These are phyloP conservation scores for Podila verticillata DNA, from an alignment of 192 early-diverging fungal genomes.

Conservation along the genomic window DNA sequence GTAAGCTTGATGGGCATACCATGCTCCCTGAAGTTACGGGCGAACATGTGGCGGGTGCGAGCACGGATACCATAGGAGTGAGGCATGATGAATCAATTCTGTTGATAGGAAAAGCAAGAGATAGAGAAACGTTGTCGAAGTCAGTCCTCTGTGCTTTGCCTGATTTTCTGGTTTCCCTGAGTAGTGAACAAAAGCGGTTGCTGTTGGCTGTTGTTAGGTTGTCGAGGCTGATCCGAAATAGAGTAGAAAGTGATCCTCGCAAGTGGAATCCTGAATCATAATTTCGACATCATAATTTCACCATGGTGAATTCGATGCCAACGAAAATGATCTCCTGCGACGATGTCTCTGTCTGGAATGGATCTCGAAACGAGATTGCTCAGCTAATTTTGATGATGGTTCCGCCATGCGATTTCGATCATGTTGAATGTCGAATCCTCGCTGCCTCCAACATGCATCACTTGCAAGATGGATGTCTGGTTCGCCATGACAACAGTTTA, in stretches of 20 bases:
- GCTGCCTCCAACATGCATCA: neutral
- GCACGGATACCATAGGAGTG: slow-evolving; percentile 99
- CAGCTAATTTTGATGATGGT: slow-evolving; percentile 5
- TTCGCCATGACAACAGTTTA: neutral
- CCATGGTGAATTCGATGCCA: no score
- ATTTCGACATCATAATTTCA: no score
- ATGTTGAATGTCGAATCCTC: neutral
- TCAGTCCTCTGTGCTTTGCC: neutral
- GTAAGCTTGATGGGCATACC: slow-evolving; percentile 88
- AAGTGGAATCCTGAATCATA: no score
- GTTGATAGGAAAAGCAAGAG: slow-evolving; percentile 17
- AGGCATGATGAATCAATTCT: slow-evolving; percentile 74
- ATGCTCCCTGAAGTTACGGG: slow-evolving; percentile 91
- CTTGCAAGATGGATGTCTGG: neutral
- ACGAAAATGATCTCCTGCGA: no score
- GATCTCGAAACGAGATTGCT: no score
- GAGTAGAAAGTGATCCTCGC: no score
- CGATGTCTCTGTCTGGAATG: no score
- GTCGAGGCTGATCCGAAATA: no score
- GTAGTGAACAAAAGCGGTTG: no score
- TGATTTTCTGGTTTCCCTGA: neutral
- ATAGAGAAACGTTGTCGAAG: slow-evolving; percentile 6
- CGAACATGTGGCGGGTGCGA: slow-evolving; percentile 99
- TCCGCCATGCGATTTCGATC: slow-evolving; percentile 11
- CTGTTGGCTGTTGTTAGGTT: no score